Evolutionary conservation across 2,329 filamentous ascomycete genomes (phyloP), one percentile per base, ranked within the genome.

Genomic region (Ophiostoma montium): DNA sequence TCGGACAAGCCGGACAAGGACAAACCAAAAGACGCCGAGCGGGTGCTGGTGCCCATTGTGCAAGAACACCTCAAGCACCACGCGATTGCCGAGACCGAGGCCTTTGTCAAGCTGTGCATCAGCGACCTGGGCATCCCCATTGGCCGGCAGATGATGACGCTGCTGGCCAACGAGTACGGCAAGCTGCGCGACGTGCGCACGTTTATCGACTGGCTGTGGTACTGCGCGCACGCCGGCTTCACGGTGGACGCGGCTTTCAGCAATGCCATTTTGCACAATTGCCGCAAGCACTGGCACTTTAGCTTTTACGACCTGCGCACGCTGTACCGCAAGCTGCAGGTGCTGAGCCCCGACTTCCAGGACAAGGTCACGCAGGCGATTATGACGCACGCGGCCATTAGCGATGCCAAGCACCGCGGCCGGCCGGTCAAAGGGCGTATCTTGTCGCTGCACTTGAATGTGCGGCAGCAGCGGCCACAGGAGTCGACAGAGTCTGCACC

Each of bases 71-170:
- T 60, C 13, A 56, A 61, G n/a, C 57, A 49, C 9, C 69, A 71
- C 52, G 62, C 64, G 3, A 62, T 63, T 35, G 55, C 57, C 16
- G 67, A 71, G 53, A 63, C 63, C 5, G 66, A 67, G 51, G 59
- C 59, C 5, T 69, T 71, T 35, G 53, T 69, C 33, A 95, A 61
- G 45, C 53, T 51, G n/a, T 71, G 64, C 46, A 57, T 62, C 4
- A 55, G 58, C 13, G 59, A 63, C 16, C 55, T 69, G 38, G 57
- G 59, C 21, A 56, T 70, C 8, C 59, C 60, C 5, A 53, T 69
- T 36, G 61, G 62, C 53, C 59, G 54, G 10, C 60, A 62, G 48
- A 57, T 66, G 51, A 66, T 70, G 35, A 66, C 64, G 3, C 53
- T 71, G 21, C 61, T 72, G 52, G 67, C 68, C 15, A 67, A 68